Base-by-base conservation (phyloP, 495 filamentous ascomycete species). In the Cercophora sp. region DNA sequence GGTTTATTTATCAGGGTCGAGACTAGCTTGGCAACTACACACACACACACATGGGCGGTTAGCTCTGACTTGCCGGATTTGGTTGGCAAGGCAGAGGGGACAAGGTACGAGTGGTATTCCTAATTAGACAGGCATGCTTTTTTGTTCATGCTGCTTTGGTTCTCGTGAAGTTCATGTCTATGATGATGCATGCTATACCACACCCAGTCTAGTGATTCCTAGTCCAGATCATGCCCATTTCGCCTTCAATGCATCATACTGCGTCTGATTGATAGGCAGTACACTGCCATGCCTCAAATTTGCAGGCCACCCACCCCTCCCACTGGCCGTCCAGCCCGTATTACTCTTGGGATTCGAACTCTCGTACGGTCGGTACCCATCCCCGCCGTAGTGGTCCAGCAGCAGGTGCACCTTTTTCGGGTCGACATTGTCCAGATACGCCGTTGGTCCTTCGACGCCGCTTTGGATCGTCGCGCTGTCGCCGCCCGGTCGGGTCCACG, bases 251-350 rank as follows among this genome's bases (percentile, higher is more conserved):
- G 70, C 69, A 39, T 66, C 56, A 46, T 70, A 74, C 27, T 68
- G 32, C 16, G 61, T 66, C 58, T 66, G 57, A 40, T 69, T 76
- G 4, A 79, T 55, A 0, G 75, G 65, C 47, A 79, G 31, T 10
- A 79, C 69, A 53, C 72, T 75, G 18, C 74, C 77, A 57, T 79
- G 76, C 47, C 77, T 70, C 57, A 79, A 49, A 35, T 73, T 73
- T 18, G 51, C 71, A 6, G 77, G 75, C 43, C 70, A 79, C 11
- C 36, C 59, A 1, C 52, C 53, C 39, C 70, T 45, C 36, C 55
- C 55, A 40, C 71, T 75, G 26, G 67, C 69, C 13, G 61, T 66
- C 76, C 74, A 80, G 26, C 57, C 71, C n/a, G 47, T 49, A 48
- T 77, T 76, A 5, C 58, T 64, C 48, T 54, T 62, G 32, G 72